A percentile compares a stretch with the other conserved stretches of the same genome.
These are phyloP conservation scores for Phyllosticta citrichinensis DNA, from an alignment of 2,329 filamentous ascomycete species.

Conservation along the genomic window DNA sequence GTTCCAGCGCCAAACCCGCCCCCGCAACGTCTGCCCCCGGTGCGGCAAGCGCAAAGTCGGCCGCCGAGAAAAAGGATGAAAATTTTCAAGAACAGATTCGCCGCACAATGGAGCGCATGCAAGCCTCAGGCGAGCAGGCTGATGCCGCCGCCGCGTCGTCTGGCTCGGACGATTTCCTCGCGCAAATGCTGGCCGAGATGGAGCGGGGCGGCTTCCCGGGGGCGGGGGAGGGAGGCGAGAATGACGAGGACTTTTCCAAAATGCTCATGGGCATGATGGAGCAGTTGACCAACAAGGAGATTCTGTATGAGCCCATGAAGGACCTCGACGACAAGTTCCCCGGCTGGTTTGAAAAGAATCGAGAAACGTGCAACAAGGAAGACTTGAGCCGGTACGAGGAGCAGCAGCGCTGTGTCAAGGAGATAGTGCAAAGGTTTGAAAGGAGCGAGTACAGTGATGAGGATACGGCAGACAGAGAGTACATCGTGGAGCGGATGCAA, in stretches of 20 bases:
- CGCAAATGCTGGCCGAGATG: slow-evolving; percentile 88
- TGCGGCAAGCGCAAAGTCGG: neutral
- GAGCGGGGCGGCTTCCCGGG: slow-evolving; percentile 49
- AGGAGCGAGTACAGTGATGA: slow-evolving; percentile 70
- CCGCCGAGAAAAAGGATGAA: slow-evolving; percentile 42
- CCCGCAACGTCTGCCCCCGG: slow-evolving; percentile 13
- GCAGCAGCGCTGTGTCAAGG: slow-evolving; percentile 67
- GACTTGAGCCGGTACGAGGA: slow-evolving; percentile 73
- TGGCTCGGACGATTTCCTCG: slow-evolving; percentile 62
- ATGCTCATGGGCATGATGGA: slow-evolving; percentile 99
- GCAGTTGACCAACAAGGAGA: slow-evolving; percentile 95
- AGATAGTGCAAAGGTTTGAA: slow-evolving; percentile 88
- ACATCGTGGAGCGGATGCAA: slow-evolving; percentile 96
- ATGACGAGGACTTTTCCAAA: slow-evolving; percentile 83
- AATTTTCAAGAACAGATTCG: slow-evolving; percentile 88
- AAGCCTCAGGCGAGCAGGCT: slow-evolving; percentile 74
- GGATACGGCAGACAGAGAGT: slow-evolving; percentile 72
- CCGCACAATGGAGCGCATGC: slow-evolving; percentile 93
- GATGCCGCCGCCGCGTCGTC: slow-evolving; percentile 64
- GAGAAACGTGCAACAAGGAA: slow-evolving; percentile 50
- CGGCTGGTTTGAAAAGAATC: slow-evolving; percentile 74
- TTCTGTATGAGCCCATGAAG: slow-evolving; percentile 97
- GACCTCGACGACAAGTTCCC: slow-evolving; percentile 91
- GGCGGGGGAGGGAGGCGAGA: slow-evolving; percentile 42
- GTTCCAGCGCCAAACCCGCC: slow-evolving; percentile 3